phyloP scores from a whole-genome alignment of 768 basidiomycete genomes.

The Lentinula raphanica region DNA sequence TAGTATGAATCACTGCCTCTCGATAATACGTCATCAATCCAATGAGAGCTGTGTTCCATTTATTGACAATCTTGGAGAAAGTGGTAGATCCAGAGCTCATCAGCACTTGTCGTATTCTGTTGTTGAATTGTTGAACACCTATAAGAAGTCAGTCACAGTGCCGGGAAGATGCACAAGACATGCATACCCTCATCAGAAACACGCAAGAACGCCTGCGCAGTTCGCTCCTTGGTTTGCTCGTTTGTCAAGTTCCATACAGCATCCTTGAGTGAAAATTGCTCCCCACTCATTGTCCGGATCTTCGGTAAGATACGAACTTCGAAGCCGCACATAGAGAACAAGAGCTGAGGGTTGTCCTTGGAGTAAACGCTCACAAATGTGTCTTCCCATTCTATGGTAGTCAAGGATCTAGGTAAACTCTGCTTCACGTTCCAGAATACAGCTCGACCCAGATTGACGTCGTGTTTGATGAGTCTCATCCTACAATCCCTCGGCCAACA shows the following conservation, averaged over 20 bases:
- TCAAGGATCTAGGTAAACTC: constrained; percentile 88
- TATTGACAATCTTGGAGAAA: constrained; percentile 98
- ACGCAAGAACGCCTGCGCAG: constrained; percentile 95
- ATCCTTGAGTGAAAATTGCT: constrained; percentile 95
- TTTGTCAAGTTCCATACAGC: constrained; percentile 97
- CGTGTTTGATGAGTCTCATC: constrained; percentile 98
- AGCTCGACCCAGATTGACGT: constrained; percentile 95
- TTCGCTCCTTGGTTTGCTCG: constrained; percentile 95
- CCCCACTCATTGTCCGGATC: constrained; percentile 90
- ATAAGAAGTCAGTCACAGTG: constrained; percentile 7
- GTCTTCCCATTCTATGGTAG: constrained; percentile 99
- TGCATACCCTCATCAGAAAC: constrained; percentile 88
- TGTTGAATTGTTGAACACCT: constrained; percentile 96
- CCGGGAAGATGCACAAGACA: neutral
- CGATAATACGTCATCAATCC: constrained; percentile 98
- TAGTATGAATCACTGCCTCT: constrained; percentile 95
- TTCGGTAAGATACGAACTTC: constrained; percentile 97
- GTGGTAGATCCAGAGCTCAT: constrained; percentile 99
- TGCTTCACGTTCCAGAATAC: constrained; percentile 99
- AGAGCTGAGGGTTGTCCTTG: constrained; percentile 92
- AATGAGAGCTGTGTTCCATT: constrained; percentile 95
- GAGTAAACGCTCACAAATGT: constrained; percentile 97
- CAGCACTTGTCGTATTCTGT: constrained; percentile 90
- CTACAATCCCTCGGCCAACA: constrained; percentile 99
- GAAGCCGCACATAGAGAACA: constrained; percentile 99